Percentiles rank a stretch among this genome's conserved stretches.
Evolutionary conservation across 139 green algal genomes (phyloP).

Genomic region (Spirogloea muscicola): DNA sequence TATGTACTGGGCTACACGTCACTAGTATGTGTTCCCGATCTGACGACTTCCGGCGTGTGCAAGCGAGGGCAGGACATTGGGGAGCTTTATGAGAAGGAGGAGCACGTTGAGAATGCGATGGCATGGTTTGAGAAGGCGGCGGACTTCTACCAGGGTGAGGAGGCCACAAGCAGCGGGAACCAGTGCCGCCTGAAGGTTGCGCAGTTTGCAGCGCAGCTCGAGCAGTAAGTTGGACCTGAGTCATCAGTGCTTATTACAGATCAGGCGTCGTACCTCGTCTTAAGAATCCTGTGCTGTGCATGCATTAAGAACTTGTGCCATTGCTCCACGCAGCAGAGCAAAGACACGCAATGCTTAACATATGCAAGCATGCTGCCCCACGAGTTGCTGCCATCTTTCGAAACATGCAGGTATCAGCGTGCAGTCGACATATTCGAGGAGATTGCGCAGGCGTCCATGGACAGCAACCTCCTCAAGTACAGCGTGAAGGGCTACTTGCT

Average conservation of each 20-base stretch:
- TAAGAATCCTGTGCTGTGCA: no score
- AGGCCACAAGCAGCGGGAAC: slow-evolving; percentile 23
- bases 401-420: slow-evolving; percentile 35
- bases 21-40: no score
- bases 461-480: slow-evolving; percentile 96
- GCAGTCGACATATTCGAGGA: slow-evolving; percentile 72
- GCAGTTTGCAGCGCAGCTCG: slow-evolving; percentile 18
- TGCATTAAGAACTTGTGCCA: neutral
- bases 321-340: neutral
- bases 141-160: slow-evolving; percentile 26
- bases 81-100: slow-evolving; percentile 46
- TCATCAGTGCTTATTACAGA: no score
- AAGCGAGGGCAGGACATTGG: slow-evolving; percentile 40
- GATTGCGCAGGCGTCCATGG: slow-evolving; percentile 62
- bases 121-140: slow-evolving; percentile 19
- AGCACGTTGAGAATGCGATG: slow-evolving; percentile 22
- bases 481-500: slow-evolving; percentile 88
- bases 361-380: neutral
- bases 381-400: no score
- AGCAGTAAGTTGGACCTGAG: no score
- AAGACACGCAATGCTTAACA: neutral
- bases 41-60: no score
- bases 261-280: no score
- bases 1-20: no score
- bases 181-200: slow-evolving; percentile 42